phyloP scores from a whole-genome alignment of 2,329 filamentous ascomycete species.

The Rosellinia necatrix region DNA sequence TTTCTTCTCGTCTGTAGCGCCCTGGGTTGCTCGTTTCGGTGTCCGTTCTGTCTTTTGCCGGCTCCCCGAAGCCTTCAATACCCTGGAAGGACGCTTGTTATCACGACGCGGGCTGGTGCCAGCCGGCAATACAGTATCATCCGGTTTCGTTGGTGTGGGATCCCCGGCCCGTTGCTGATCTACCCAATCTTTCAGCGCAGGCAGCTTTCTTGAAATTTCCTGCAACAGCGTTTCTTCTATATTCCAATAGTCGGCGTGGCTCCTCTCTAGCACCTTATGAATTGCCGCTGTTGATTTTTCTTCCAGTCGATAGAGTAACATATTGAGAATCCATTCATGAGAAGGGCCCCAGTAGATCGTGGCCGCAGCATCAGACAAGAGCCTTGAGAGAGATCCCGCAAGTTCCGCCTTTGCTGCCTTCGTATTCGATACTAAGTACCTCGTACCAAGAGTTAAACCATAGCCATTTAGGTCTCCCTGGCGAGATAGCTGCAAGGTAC shows the following conservation, averaged over 20 bases:
- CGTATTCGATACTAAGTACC: slow-evolving; percentile 26
- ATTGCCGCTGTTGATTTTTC: slow-evolving; percentile 17
- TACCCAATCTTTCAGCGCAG: slow-evolving; percentile 20
- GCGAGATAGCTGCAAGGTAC: slow-evolving; percentile 24
- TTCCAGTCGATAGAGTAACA: slow-evolving; percentile 26
- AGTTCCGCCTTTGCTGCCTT: slow-evolving; percentile 15
- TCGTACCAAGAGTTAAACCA: slow-evolving; percentile 26
- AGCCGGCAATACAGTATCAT: background rate
- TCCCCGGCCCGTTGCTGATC: slow-evolving; percentile 1
- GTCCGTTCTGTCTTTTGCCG: background rate
- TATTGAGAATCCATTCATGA: slow-evolving; percentile 22
- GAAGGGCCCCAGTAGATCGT: slow-evolving; percentile 20
- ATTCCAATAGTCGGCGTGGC: slow-evolving; percentile 14
- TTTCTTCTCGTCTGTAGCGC: background rate
- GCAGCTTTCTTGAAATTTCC: slow-evolving; percentile 23
- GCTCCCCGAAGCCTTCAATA: background rate
- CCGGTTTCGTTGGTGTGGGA: background rate
- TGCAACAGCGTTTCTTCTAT: slow-evolving; percentile 20
- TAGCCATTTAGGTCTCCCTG: slow-evolving; percentile 30
- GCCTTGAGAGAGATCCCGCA: slow-evolving; percentile 20
- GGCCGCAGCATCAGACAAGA: slow-evolving; percentile 19
- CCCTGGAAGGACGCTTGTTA: background rate
- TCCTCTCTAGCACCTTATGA: slow-evolving; percentile 19
- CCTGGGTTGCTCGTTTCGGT: background rate
- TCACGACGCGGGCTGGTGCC: background rate